Evolutionary conservation across 106 monocot genomes (phyloP).

Genomic region (Dendrobium nobile): DNA sequence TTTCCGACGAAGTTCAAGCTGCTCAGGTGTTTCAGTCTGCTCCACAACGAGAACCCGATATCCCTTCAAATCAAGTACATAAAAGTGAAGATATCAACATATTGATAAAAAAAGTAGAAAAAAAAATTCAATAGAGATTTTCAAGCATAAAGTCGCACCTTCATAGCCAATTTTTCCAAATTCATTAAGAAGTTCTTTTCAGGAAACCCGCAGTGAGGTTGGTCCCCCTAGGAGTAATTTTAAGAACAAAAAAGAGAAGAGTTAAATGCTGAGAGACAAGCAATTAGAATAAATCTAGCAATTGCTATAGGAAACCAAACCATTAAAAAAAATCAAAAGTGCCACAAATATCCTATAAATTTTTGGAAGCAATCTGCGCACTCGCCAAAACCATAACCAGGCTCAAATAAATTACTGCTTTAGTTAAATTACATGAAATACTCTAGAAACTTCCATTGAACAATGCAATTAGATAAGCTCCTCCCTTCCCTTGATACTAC

Average conservation of each 20-base stretch:
- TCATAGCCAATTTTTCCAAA: constrained; percentile 89
- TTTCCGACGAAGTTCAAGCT: constrained; percentile 87
- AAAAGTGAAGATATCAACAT: background rate
- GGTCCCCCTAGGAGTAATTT: constrained; percentile 60
- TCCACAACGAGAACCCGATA: constrained; percentile 89
- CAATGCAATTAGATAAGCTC: background rate
- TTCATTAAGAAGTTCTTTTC: constrained; percentile 84
- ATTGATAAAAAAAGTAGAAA: background rate
- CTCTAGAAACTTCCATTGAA: background rate
- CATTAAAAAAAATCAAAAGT: background rate
- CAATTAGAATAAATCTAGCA: background rate
- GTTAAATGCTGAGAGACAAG: background rate
- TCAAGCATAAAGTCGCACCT: constrained; percentile 34
- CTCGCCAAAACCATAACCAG: background rate
- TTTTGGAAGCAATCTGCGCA: background rate
- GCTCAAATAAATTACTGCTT: background rate
- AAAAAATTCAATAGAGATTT: background rate
- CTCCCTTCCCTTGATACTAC: background rate
- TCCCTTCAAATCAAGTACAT: constrained; percentile 33
- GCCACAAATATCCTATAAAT: background rate
- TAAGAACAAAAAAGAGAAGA: background rate
- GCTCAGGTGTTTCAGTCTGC: constrained; percentile 94
- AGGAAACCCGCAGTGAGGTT: constrained; percentile 99
- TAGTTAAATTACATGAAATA: background rate
- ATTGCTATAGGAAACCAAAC: background rate